Base-by-base conservation (phyloP, 78 protist species). In the Protostelium mycophagum region DNA sequence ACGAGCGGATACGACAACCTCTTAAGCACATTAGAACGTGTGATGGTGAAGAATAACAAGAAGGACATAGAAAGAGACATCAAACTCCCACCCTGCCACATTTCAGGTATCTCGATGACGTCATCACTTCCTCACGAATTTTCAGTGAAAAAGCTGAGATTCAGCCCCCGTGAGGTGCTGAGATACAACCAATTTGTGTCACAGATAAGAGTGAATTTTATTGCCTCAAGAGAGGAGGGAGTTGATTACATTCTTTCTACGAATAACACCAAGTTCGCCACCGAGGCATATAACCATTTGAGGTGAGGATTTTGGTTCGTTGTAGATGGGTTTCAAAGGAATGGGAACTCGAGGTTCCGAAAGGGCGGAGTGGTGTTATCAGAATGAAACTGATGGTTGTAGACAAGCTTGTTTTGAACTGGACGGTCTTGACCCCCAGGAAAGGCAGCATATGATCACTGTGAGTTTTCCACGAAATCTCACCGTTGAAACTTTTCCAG, bases 221-320 rank as follows among this genome's bases (percentile, higher is more conserved):
- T 91, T 28, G 38, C 94, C n/a, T 88, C 94, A 0, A 91, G 89
- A 88, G 86, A 88, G 1, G 88, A 89, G 38, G 94, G 94, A 85
- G 87, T 73, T 28, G 94, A 91, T 85, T 91, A 89, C 0, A 38
- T 91, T 0, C 83, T 86, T 23, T 86, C 88, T 0, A 25, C 39
- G 0, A n/a, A 85, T 28, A 91, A 91, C 86, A 90, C 87, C 10
- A 34, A 73, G 28, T 84, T 36, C 34, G 94, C 91, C 35, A 83
- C 88, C 83, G 86, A 51, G 34, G 91, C 89, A 16, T 85, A 85
- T 63, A 91, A 37, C 34, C 83, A 88, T 23, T 84, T 91, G 9
- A 84, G 89, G 39, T 86, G 38, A 37, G 88, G 89, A 9, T 91
- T 91, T 88, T 83, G 83, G n/a, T 38, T n/a, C 34, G 36, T 31